Evolutionary conservation across 208 protist species (phyloP).

Genomic region (Plasmodiophora brassicae): DNA sequence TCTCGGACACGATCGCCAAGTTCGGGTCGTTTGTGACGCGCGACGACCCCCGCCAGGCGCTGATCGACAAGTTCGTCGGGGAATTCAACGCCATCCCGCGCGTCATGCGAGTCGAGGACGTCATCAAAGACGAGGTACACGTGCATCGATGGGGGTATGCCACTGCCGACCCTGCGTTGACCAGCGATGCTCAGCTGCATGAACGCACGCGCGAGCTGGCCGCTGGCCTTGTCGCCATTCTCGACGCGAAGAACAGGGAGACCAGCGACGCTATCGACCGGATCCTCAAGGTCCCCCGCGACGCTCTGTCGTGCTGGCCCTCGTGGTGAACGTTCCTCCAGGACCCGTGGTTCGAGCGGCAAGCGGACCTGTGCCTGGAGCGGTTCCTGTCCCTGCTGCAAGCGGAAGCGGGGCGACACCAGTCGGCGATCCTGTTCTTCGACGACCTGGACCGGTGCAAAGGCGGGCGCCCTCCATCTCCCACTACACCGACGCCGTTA

Average conservation of each 20-base stretch:
- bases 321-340: not conserved
- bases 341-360: not conserved
- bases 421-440: not conserved
- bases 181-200: not conserved
- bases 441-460: not conserved
- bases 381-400: not conserved
- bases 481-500: not conserved
- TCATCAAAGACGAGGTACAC: conserved; percentile 8
- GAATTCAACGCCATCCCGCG: not conserved
- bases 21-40: not conserved
- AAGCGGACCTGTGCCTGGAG: not conserved
- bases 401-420: not conserved
- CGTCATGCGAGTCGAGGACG: not conserved
- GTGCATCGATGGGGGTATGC: not conserved
- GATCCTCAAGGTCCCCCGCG: not conserved
- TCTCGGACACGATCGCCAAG: not conserved
- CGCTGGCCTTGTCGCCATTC: not conserved
- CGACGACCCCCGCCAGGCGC: not conserved
- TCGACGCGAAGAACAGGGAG: not conserved
- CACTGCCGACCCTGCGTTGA: not conserved
- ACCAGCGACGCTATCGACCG: not conserved
- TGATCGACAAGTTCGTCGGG: not conserved
- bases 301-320: not conserved
- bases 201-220: not conserved
- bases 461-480: not conserved